phyloP scores from a whole-genome alignment of 2,329 filamentous ascomycete genomes.

The Ophiostoma novo-ulmi region DNA sequence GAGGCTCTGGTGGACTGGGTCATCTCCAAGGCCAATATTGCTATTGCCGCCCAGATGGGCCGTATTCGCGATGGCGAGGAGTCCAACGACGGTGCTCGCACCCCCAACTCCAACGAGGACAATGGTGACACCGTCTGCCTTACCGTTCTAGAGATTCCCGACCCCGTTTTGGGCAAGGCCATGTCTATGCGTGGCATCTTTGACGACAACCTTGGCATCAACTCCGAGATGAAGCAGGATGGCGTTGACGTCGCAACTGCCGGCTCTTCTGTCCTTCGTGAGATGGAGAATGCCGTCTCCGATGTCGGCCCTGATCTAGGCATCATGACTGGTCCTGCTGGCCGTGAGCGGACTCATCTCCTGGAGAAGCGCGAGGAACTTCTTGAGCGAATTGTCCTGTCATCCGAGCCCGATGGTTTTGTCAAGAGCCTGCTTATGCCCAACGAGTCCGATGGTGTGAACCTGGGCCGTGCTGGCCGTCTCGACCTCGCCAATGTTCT shows the following conservation, averaged over 20 bases:
- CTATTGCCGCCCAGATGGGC: slow-evolving; percentile 71
- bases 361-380: slow-evolving; percentile 77
- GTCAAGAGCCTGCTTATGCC: slow-evolving; percentile 78
- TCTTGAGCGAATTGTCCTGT: slow-evolving; percentile 79
- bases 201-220: slow-evolving; percentile 88
- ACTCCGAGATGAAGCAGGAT: slow-evolving; percentile 94
- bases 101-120: slow-evolving; percentile 65
- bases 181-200: slow-evolving; percentile 86
- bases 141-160: slow-evolving; percentile 80
- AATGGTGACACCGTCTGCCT: slow-evolving; percentile 80
- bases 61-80: slow-evolving; percentile 61
- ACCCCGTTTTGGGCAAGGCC: slow-evolving; percentile 75
- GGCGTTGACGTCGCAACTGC: slow-evolving; percentile 70
- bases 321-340: slow-evolving; percentile 61
- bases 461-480: slow-evolving; percentile 69
- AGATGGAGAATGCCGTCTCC: slow-evolving; percentile 77
- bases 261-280: slow-evolving; percentile 76
- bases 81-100: slow-evolving; percentile 59
- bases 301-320: slow-evolving; percentile 75
- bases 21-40: slow-evolving; percentile 77
- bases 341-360: slow-evolving; percentile 69
- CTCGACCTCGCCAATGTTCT: slow-evolving; percentile 72
- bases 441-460: slow-evolving; percentile 69
- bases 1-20: slow-evolving; percentile 95
- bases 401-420: slow-evolving; percentile 76